phyloP scores from a whole-genome alignment of 2,329 filamentous ascomycete genomes.

The Aureobasidium sp. region DNA sequence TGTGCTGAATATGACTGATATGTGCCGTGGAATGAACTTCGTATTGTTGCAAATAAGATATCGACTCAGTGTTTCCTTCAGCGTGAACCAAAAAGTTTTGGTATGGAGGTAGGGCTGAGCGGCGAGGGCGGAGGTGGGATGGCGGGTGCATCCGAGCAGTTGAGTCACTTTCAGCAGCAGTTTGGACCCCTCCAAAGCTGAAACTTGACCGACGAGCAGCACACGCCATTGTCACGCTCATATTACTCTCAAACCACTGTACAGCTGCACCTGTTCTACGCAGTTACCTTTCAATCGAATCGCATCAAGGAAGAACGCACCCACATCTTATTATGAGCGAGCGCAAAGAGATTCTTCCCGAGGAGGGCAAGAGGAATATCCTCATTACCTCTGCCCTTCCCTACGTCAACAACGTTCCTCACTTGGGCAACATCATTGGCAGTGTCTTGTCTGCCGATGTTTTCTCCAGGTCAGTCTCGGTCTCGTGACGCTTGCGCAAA shows the following conservation, averaged over 20 bases:
- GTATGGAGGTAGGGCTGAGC: slow-evolving; percentile 1
- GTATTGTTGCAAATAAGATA: background rate
- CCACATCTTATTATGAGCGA: slow-evolving; percentile 17
- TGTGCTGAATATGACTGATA: background rate
- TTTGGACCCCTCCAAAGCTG: slow-evolving; percentile 10
- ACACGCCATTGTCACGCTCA: background rate
- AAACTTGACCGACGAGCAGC: background rate
- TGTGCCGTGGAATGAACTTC: too few relatives aligned
- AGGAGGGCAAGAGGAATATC: slow-evolving; percentile 66
- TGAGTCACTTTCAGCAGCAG: slow-evolving; percentile 8
- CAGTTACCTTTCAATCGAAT: background rate
- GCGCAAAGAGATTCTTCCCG: slow-evolving; percentile 40
- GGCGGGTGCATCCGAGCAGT: slow-evolving; percentile 2
- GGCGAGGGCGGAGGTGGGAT: background rate
- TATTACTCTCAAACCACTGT: background rate
- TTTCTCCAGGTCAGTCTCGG: slow-evolving; percentile 38
- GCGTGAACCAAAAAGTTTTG: background rate
- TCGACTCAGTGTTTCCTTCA: background rate
- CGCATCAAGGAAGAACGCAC: background rate
- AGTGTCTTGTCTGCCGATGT: slow-evolving; percentile 85
- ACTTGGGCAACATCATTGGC: slow-evolving; percentile 83
- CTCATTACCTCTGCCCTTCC: slow-evolving; percentile 88
- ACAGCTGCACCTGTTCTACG: background rate
- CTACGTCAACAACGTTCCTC: slow-evolving; percentile 69
- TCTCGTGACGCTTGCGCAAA: background rate